Base-by-base conservation (phyloP, 2,329 filamentous ascomycete species). In the Emericellopsis cladophorae region DNA sequence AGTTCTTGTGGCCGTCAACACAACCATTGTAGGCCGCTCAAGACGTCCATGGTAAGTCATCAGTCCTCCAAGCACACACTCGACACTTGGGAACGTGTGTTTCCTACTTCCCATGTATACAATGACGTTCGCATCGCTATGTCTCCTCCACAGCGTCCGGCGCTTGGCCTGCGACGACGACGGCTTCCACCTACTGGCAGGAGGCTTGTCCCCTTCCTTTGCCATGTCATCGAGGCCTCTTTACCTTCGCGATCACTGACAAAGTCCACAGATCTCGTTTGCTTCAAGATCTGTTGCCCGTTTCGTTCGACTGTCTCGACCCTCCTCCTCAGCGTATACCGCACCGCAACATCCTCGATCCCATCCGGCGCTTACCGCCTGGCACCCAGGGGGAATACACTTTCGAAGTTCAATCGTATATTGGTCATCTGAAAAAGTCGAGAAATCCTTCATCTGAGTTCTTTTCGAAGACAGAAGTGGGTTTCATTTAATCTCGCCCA, bases 41-140 rank as follows among this genome's bases (percentile, higher is more conserved):
- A 45, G 53, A 48, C 51, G 46, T 53, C 53, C 54, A 54, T 57
- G 53, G 61, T 65, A 48, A 64, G 63, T 64, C 48, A 44, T 49
- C 49, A 56, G 49, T 49, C 46, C 47, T 54, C 51, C 52, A 47
- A 54, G 46, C 42, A 47, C 51, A 45, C 59, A 53, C 54, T 62
- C 63, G 56, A 64, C 61, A 58, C 48, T 47, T 41, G 44, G 46
- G 44, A 44, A 44, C 46, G 47, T 48, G 46, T 46, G 49, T 51
- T 54, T 46, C 54, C 42, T 42, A 46, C 48, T 44, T 43, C 47
- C 46, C 42, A 40, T 24, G 34, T 9, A 31, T 31, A 34, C 44
- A 47, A 40, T 39, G 44, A 43, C 37, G 31, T 23, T 40, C 36
- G 37, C 39, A 15, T 26, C 36, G 14, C 45, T 45, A 29, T 40